Evolutionary conservation across 495 filamentous ascomycete genomes (phyloP), one percentile per base, ranked within the genome.

Genomic region (Annulohypoxylon bovei): DNA sequence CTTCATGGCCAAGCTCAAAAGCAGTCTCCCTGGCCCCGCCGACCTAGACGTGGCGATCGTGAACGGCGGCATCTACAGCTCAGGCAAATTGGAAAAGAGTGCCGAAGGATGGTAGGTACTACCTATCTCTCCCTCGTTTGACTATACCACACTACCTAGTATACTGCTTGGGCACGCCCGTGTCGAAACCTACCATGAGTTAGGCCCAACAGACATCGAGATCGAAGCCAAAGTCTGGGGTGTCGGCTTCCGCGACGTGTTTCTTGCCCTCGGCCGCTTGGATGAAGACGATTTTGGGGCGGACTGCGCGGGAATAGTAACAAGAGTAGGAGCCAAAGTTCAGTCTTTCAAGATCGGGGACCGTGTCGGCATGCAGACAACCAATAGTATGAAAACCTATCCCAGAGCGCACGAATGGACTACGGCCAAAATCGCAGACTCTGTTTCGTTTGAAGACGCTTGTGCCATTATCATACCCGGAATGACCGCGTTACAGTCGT

Each of bases 211-310:
- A 7, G 73, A 74, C 2, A 58, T 83, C 16, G 79, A 83, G n/a
- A 75, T 75, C n/a, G 61, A 74, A 64, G 70, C 78, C 2, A 70
- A 65, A 22, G 75, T 74, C 49, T 68, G 75, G 62, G 74, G 68
- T 1, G 12, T 82, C 1, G 75, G 49, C 23, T 76, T 76, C 30
- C 62, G 64, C 4, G 80, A 87, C 37, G 68, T 85, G 4, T 77
- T 81, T 18, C 75, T 79, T 8, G 77, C 81, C 1, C 74, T 87
- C 61, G 84, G 84, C 1, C 66, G 76, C 18, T 39, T 81, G 6
- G 63, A 66, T 3, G 49, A 32, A 52, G 25, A 32, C 11, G 49
- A 16, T 3, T 52, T 52, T 9, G 86, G 85, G 20, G 55, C 79
- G 11, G 80, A 81, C 4, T 80, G 72, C 39, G 71, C 77, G 3